Evolutionary conservation across 2,329 filamentous ascomycete species (phyloP), one percentile per base, ranked within the genome.

Genomic region (Fusarium albidum): DNA sequence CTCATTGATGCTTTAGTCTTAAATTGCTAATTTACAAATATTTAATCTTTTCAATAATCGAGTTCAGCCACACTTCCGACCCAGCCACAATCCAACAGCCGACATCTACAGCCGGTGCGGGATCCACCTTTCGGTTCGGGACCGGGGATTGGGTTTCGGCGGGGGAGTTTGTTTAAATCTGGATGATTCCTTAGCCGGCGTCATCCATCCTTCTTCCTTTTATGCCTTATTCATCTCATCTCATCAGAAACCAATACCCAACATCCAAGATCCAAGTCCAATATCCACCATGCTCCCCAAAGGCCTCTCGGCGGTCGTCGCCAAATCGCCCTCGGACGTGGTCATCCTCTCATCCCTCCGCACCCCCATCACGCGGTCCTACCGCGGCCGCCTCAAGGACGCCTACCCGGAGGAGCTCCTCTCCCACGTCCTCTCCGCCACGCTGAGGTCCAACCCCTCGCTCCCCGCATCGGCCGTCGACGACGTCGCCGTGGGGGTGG

Each of bases 381-480:
- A 92, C 79, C 91, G 91, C 69, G 93, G 93, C 68, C 83, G 84
- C 14, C 86, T 97, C 68, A 91, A 91, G 73, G 90, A 96, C 71
- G 88, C 93, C 41, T 93, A 94, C 76, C 92, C 95, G 13, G 93
- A 97, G 73, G 91, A 96, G 74, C 82, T 97, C 48, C 89, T 96
- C 47, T 82, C 87, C 17, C 75, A 80, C 34, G 89, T 85, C 17
- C 76, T 85, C n/a, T 71, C 52, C 21, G 69, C 67, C 10, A 73
- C 68, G 5, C 65, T 71, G 7, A 82, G 84, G 51, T 85, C 86
- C 33, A 88, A 89, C 69, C 89, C 91, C 3, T 85, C 86, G 63
- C 84, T 95, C 55, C 83, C 90, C 65, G 85, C 90, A 0, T 75
- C 82, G 4, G 75, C 82, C 39, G 86, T 68, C 3, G 81, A 96